phyloP scores from a whole-genome alignment of 805 yeast genomes.

The Candida incommunis region DNA sequence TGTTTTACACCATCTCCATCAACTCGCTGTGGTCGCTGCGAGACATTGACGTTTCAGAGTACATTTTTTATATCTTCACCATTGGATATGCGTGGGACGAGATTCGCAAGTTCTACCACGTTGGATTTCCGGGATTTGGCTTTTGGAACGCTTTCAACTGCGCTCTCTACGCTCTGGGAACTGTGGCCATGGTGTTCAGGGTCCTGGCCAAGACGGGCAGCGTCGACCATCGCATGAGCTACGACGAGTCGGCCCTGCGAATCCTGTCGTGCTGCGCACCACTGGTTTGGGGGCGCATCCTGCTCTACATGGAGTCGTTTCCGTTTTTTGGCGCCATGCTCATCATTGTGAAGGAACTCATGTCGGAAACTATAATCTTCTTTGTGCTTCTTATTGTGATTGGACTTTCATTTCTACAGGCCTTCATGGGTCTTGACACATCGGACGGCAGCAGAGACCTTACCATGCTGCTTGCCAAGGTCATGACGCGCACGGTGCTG shows the following conservation, averaged over 20 bases:
- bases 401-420: slow-evolving; percentile 71
- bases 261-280: slow-evolving; percentile 73
- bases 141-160: slow-evolving; percentile 76
- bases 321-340: slow-evolving; percentile 81
- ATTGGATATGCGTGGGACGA: slow-evolving; percentile 58
- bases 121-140: slow-evolving; percentile 57
- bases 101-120: slow-evolving; percentile 52
- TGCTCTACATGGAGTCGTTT: slow-evolving; percentile 64
- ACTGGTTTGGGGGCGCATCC: slow-evolving; percentile 68
- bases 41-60: slow-evolving; percentile 35
- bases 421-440: slow-evolving; percentile 73
- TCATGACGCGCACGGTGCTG: slow-evolving; percentile 56
- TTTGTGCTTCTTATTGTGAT: slow-evolving; percentile 60
- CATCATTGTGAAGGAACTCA: slow-evolving; percentile 71
- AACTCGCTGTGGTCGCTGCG: slow-evolving; percentile 30
- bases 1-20: slow-evolving; percentile 47
- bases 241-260: slow-evolving; percentile 50
- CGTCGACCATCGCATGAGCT: slow-evolving; percentile 3
- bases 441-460: slow-evolving; percentile 77
- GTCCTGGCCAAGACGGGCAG: slow-evolving; percentile 22
- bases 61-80: slow-evolving; percentile 47
- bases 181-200: slow-evolving; percentile 42
- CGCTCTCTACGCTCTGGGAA: slow-evolving; percentile 42
- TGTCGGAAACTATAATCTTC: slow-evolving; percentile 75
- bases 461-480: slow-evolving; percentile 46